Evolutionary conservation across 192 early-diverging fungal genomes (phyloP), one percentile per base, ranked within the genome.

Genomic region (Cladochytrium replicatum): DNA sequence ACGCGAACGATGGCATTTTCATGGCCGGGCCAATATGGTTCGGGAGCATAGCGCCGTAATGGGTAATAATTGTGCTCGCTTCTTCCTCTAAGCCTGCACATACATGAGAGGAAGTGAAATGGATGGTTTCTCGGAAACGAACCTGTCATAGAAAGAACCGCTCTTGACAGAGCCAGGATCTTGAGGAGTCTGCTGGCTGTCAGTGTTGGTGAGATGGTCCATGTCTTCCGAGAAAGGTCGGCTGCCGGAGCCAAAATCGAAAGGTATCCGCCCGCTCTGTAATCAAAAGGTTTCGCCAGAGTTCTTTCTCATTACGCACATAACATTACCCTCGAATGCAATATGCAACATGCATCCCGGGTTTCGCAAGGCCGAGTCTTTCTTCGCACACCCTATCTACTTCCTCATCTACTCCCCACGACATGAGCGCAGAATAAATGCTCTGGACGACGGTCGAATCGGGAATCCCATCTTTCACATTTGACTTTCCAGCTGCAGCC

Each of bases 131-230:
- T 3, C 29, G 13, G 13, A 13, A 1, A 13, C 21, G 26, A 54
- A 72, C 76, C 76, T 46, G 66, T 66, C 39, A 64, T 67, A 4
- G 53, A 49, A 7, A 76, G 50, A 13, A 84, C 51, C 15, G 76
- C 67, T 6, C 64, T 48, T n/a, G 59, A 37, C 9, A 86, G 52
- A 6, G 80, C 49, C 6, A 85, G 52, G 32, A 88, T 74, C 5
- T 71, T 68, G n/a, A 89, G 64, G 26, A 90, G 49, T 17, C 77
- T 67, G 15, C 71, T 69, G 0, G 84, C 87, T 2, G 82, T 82
- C 47, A 80, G 57, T 6, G 74, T 74, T 4, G 74, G 53, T 1
- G 85, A 87, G 6, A 85, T 47, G 2, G 41, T 69, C 86, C 86
- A 88, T 2, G 57, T 45, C 7, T 46, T 44, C n/a, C 11, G 17